Percentiles rank a stretch among this genome's conserved stretches.
Evolutionary conservation across 352 stramenopile species (phyloP).

Genomic region (Globisporangium solare): DNA sequence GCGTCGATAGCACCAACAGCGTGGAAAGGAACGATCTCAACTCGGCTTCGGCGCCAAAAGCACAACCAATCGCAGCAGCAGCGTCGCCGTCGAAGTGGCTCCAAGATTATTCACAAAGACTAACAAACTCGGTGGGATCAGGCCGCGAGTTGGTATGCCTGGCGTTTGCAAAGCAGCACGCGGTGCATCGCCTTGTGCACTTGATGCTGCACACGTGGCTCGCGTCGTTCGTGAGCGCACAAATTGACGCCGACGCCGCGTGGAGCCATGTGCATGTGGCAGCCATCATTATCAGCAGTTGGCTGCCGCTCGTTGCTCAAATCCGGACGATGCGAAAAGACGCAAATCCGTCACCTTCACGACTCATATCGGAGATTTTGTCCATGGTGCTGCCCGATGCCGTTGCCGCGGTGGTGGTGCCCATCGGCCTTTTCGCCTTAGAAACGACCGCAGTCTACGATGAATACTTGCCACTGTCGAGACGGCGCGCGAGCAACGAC

Average conservation of each 20-base stretch:
- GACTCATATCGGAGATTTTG: neutral
- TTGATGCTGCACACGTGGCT: too few relatives aligned
- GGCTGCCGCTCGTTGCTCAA: neutral
- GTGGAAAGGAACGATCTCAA: neutral
- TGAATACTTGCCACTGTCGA: neutral
- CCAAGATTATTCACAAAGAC: too few relatives aligned
- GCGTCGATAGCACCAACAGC: neutral
- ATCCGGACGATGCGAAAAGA: neutral
- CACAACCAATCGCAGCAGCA: too few relatives aligned
- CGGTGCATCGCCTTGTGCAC: too few relatives aligned
- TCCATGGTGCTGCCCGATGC: neutral
- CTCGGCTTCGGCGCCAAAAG: neutral
- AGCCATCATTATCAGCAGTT: slow-evolving; percentile 8
- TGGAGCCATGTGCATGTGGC: too few relatives aligned
- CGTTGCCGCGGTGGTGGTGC: neutral
- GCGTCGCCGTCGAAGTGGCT: too few relatives aligned
- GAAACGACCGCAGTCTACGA: neutral
- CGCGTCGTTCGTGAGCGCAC: too few relatives aligned
- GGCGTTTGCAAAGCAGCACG: too few relatives aligned
- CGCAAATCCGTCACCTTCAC: neutral
- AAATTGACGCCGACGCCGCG: too few relatives aligned
- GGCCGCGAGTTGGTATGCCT: too few relatives aligned
- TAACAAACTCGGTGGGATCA: too few relatives aligned
- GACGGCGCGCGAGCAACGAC: neutral
- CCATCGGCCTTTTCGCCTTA: neutral